phyloP scores from a whole-genome alignment of 352 stramenopile genomes.

The Globisporangium iwayamae region DNA sequence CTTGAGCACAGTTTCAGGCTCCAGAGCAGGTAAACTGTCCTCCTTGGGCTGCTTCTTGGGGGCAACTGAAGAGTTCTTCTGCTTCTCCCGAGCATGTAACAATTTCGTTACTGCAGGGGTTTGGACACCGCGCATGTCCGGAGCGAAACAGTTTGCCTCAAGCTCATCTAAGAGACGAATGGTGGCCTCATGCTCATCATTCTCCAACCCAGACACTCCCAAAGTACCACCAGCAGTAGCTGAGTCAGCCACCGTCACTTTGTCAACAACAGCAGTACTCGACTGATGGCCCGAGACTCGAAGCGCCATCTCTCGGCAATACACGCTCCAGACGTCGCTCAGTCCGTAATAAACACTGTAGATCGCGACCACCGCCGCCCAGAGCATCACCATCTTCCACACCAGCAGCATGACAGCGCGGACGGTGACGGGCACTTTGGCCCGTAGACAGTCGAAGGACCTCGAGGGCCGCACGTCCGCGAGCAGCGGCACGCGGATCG shows the following conservation, averaged over 20 bases:
- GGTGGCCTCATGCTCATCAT: not conserved
- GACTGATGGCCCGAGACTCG: not conserved
- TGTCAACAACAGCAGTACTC: not conserved
- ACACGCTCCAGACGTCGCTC: not conserved
- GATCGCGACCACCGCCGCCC: not conserved
- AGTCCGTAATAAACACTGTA: conserved; percentile 2
- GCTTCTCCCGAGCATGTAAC: conserved; percentile 12
- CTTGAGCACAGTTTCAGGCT: not conserved
- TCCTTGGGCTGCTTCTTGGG: not conserved
- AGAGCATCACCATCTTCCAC: conserved; percentile 16
- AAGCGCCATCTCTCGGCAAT: not conserved
- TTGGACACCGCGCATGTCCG: not conserved
- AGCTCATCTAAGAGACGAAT: conserved; percentile 4
- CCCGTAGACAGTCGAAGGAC: conserved; percentile 30
- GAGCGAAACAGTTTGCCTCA: conserved; percentile 5
- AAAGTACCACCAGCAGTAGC: not conserved
- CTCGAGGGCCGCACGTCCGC: conserved; percentile 11
- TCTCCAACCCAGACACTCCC: not conserved
- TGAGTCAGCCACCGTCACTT: not conserved
- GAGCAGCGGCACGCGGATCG: conserved; percentile 25
- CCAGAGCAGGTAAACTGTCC: not conserved
- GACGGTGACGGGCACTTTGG: conserved; percentile 14
- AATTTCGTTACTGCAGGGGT: conserved; percentile 16
- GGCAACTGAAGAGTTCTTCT: not conserved
- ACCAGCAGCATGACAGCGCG: conserved; percentile 7